Evolutionary conservation across 2,329 filamentous ascomycete species (phyloP), one percentile per base, ranked within the genome.

Genomic region (Fusarium cyanostomum): DNA sequence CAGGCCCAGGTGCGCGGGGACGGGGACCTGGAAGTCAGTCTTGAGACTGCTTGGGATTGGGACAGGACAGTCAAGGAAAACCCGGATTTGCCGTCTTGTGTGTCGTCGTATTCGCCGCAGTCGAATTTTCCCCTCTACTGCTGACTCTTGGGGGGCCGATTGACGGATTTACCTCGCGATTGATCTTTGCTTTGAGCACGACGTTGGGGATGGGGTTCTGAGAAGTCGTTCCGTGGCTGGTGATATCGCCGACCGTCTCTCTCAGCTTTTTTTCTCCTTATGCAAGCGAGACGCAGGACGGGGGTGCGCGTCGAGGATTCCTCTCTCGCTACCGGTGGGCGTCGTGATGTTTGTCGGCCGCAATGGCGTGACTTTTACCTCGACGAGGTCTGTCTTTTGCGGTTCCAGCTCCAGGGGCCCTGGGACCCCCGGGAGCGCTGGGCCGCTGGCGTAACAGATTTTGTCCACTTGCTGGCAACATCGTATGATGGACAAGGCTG

Each of bases 401-500:
- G 58, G 52, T 67, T 63, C 53, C 48, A 56, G 28, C 46, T 49
- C 62, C 63, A 70, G 69, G 69, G 69, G 66, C 57, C 69, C 67
- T 64, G 59, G 60, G 44, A 49, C 64, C 59, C 59, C 60, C 60
- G 52, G 64, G 52, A 67, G 52, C 63, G 48, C 42, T 53, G 60
- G 64, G 59, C 64, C 67, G 67, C 69, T 68, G 69, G 67, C 67
- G 67, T 68, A 71, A 59, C 66, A 67, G 61, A 70, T 69, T 68
- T 65, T 69, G 67, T 61, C 59, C 62, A 66, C 64, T 66, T 39
- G 37, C 52, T 50, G 61, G 46, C 62, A 64, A 74, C 69, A 75
- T 77, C 75, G 74, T 77, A 77, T 76, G 75, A 77, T 77, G 67
- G 51, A 56, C 74, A 62, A 77, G 75, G 75, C 75, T 77, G 68